Percentiles rank a stretch among this genome's conserved stretches.
Conservation (phyloP, 176 grass and related monocot species). For the Secale cereale region DNA sequence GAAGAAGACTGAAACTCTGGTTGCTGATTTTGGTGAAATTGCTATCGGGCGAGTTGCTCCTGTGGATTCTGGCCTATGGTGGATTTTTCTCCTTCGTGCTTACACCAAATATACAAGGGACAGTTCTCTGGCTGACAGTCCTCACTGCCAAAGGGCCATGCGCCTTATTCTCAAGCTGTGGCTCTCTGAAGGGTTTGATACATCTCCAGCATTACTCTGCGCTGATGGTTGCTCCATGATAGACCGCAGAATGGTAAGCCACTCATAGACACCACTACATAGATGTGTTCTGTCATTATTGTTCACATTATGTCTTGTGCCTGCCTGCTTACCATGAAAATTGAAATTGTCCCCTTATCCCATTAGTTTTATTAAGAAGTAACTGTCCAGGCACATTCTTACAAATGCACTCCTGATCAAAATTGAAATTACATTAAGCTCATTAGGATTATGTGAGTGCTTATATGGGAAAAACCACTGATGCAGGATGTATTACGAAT, state of each 20-base stretch:
- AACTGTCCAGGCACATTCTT: conserved; percentile 4
- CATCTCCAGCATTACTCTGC: conserved; percentile 90
- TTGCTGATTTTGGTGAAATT: conserved; percentile 93
- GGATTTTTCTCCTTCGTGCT: conserved; percentile 87
- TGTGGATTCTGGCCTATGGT: conserved; percentile 95
- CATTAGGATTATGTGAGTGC: not conserved
- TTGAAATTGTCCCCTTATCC: conserved; percentile 6
- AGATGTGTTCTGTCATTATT: conserved; percentile 6
- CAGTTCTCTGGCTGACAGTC: conserved; percentile 56
- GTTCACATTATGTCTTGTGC: not conserved
- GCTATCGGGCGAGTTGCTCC: conserved; percentile 93
- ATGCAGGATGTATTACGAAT: not conserved
- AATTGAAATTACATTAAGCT: conserved; percentile 10
- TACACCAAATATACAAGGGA: conserved; percentile 74
- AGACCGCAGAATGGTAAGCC: conserved; percentile 80
- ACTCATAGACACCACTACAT: not conserved
- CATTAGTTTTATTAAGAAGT: not conserved
- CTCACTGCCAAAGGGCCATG: conserved; percentile 68
- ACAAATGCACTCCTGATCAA: conserved; percentile 10
- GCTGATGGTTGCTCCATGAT: conserved; percentile 92
- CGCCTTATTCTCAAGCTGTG: conserved; percentile 77
- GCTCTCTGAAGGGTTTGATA: conserved; percentile 94
- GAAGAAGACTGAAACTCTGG: conserved; percentile 50
- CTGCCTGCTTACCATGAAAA: not conserved
- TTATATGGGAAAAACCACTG: not conserved